Evolutionary conservation across 768 basidiomycete species (phyloP).

Genomic region (Mycena floridula): DNA sequence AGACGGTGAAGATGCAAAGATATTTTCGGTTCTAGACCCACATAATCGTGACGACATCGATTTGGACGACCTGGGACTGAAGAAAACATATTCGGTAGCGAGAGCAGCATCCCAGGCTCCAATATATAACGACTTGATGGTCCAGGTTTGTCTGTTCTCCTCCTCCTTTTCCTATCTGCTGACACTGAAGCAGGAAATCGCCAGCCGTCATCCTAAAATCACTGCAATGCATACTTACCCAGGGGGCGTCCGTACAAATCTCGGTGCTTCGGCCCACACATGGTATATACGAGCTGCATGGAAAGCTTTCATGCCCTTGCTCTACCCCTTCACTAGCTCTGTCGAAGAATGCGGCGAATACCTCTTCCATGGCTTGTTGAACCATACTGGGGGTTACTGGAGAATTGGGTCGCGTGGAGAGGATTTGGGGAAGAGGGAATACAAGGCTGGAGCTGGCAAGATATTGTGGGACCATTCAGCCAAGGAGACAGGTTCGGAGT

Average conservation of each 20-base stretch:
- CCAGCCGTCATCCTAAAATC: not conserved
- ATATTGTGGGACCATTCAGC: too few species aligned
- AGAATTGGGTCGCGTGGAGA: not conserved
- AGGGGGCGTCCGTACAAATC: not conserved
- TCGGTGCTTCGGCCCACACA: not conserved
- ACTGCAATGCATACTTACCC: not conserved
- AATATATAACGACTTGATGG: constrained; percentile 50
- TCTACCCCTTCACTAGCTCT: too few species aligned
- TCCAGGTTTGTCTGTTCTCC: constrained; percentile 29
- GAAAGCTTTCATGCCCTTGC: too few species aligned
- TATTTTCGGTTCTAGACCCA: constrained; percentile 35
- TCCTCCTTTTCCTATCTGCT: too few species aligned
- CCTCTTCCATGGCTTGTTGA: not conserved
- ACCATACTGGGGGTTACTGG: not conserved
- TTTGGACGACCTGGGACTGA: constrained; percentile 44
- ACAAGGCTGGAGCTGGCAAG: too few species aligned
- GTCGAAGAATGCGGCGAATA: not conserved
- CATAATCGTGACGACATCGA: constrained; percentile 31
- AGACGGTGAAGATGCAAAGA: constrained; percentile 42
- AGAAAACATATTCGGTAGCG: constrained; percentile 32
- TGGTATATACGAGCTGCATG: too few species aligned
- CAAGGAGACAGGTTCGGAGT: too few species aligned
- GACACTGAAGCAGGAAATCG: not conserved
- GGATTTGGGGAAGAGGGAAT: too few species aligned
- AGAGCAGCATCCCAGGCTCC: constrained; percentile 27